phyloP scores from a whole-genome alignment of 2,329 filamentous ascomycete species.

The Alternaria dauci region DNA sequence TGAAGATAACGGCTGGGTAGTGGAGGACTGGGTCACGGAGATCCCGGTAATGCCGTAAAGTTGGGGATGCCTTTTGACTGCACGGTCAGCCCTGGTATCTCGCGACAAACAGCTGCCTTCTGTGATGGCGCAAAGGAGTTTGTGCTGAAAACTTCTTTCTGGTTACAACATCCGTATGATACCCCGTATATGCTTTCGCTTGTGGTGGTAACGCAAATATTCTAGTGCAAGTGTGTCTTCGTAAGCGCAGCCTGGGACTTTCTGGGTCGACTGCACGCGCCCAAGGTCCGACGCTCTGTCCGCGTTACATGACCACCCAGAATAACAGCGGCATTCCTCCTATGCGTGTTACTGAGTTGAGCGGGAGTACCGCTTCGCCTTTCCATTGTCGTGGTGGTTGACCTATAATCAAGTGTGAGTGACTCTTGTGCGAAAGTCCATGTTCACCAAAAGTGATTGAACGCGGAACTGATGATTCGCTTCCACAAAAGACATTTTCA shows the following conservation, averaged over 20 bases:
- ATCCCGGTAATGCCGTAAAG: conserved; percentile 36
- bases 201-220: neutral
- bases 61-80: neutral
- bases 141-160: neutral
- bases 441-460: neutral
- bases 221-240: too few relatives aligned
- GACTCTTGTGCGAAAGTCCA: neutral
- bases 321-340: neutral
- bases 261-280: neutral
- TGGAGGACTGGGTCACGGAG: conserved; percentile 37
- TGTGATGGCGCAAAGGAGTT: neutral
- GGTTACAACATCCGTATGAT: neutral
- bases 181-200: neutral
- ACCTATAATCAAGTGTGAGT: neutral
- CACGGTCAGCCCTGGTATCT: too few relatives aligned
- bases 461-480: neutral
- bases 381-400: neutral
- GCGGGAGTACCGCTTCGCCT: neutral
- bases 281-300: neutral
- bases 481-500: neutral
- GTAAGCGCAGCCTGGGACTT: neutral
- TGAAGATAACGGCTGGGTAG: conserved; percentile 30
- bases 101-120: neutral
- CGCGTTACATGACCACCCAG: neutral
- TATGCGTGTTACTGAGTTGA: neutral